Base-by-base conservation (phyloP, 129 eudicot species). In the Mikania micrantha region DNA sequence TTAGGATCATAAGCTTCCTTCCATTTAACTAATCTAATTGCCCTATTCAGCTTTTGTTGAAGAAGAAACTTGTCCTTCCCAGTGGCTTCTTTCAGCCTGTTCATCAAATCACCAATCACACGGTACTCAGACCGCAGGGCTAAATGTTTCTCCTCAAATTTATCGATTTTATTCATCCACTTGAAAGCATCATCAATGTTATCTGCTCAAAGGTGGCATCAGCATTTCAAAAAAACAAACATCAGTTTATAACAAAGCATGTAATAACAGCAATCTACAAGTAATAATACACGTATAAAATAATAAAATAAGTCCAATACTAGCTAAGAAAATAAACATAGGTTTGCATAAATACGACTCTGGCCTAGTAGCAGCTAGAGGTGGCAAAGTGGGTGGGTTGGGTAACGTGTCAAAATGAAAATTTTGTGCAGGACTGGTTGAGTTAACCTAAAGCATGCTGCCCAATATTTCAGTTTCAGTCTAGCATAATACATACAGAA, bases 51-150 rank as follows among this genome's bases (percentile, higher is more conserved):
- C 84, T 92, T 92, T 29, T 79, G 81, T 72, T 87, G 91, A 45
- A 92, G 95, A 76, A 92, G 87, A 69, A 92, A 92, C 45, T 86
- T 92, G 7, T 92, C 95, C 82, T 92, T 92, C 6, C 91, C 98
- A 38, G 81, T 75, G 20, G 98, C 87, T 61, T 64, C 86, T 83
- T 84, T 88, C 64, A 92, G 34, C 42, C 95, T 73, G 66, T 92
- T 82, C 88, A 88, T 80, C 74, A 92, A 73, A 31, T 92, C 98
- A 57, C 96, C 95, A 21, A 92, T 92, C 41, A 92, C 96, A 56
- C 88, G 72, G 38, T 88, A 88, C 80, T 92, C 98, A 0, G 80
- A 70, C 13, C 85, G 88, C 47, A 74, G 78, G 21, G 28, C 59
- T 42, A 82, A 80, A 80, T 85, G 95, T 78, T 82, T 92, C 48